phyloP scores from a whole-genome alignment of 1,284 basidiomycete species.

The Inonotus hispidus region DNA sequence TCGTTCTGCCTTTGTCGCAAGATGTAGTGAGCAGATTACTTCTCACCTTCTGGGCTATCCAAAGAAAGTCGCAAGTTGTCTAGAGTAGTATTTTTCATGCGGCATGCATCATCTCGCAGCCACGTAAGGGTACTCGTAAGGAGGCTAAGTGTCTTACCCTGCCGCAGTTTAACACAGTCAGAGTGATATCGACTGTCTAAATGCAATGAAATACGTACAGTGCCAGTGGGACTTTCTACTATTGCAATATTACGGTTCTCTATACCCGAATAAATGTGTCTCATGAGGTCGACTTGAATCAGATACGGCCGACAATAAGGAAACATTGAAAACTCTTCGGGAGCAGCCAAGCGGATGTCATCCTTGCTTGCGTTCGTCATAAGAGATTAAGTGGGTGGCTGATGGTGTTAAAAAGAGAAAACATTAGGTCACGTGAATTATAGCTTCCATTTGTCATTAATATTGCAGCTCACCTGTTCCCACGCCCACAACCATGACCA shows the following conservation, averaged over 20 bases:
- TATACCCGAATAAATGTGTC: constrained; percentile 76
- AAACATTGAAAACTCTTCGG: constrained; percentile 65
- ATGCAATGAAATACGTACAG: constrained; percentile 35
- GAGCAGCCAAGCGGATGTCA: constrained; percentile 37
- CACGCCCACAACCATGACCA: no score
- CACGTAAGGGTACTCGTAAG: constrained; percentile 78
- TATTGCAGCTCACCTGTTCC: no score
- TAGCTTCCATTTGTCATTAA: no score
- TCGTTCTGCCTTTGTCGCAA: background rate
- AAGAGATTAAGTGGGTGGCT: background rate
- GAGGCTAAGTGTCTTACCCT: constrained; percentile 86
- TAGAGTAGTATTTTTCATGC: constrained; percentile 60
- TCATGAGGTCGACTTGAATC: constrained; percentile 90
- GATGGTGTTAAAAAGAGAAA: no score
- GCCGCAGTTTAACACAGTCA: background rate
- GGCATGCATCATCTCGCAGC: constrained; percentile 65
- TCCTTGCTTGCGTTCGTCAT: background rate
- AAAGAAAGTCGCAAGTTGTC: constrained; percentile 30
- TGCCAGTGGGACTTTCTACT: constrained; percentile 83
- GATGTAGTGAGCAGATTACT: constrained; percentile 20
- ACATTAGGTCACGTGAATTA: no score
- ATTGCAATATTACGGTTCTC: constrained; percentile 75
- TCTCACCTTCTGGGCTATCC: constrained; percentile 33
- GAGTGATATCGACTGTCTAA: no score
- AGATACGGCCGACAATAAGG: constrained; percentile 80